Conservation (phyloP, 371 early-diverging fungal species). For the Fennellomyces sp. region DNA sequence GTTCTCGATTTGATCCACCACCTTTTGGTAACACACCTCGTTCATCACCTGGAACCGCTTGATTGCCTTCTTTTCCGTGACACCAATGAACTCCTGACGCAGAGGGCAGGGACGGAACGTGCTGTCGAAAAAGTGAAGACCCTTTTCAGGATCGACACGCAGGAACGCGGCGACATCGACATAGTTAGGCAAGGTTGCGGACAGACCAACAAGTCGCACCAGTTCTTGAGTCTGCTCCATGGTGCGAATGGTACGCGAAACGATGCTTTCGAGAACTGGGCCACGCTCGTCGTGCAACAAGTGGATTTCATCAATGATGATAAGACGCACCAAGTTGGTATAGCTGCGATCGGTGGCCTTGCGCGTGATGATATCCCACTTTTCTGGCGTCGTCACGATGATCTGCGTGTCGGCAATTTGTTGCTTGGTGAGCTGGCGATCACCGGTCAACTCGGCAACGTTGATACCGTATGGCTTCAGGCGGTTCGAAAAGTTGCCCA, state of each 20-base stretch:
- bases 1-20: constrained; percentile 82
- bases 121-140: constrained; percentile 94
- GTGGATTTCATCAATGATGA: constrained; percentile 99
- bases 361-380: constrained; percentile 99
- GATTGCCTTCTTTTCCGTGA: constrained; percentile 95
- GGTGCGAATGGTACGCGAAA: constrained; percentile 90
- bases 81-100: constrained; percentile 93
- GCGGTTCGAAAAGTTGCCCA: constrained; percentile 84
- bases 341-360: constrained; percentile 94
- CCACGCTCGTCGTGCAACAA: constrained; percentile 99
- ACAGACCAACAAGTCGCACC: constrained; percentile 96
- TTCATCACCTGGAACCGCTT: constrained; percentile 95
- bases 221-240: constrained; percentile 90
- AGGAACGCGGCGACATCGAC: constrained; percentile 97
- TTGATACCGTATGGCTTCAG: constrained; percentile 81
- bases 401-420: constrained; percentile 96
- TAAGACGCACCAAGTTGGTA: constrained; percentile 87
- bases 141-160: constrained; percentile 80
- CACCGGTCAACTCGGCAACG: constrained; percentile 98
- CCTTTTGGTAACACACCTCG: constrained; percentile 92
- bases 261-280: constrained; percentile 96
- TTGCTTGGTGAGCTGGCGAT: constrained; percentile 93
- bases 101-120: constrained; percentile 95
- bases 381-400: constrained; percentile 99
- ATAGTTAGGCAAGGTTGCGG: constrained; percentile 99